These are phyloP conservation scores for Cephalotrichum gorgonifer DNA, from an alignment of 2,329 filamentous ascomycete species.

Conservation along the genomic window DNA sequence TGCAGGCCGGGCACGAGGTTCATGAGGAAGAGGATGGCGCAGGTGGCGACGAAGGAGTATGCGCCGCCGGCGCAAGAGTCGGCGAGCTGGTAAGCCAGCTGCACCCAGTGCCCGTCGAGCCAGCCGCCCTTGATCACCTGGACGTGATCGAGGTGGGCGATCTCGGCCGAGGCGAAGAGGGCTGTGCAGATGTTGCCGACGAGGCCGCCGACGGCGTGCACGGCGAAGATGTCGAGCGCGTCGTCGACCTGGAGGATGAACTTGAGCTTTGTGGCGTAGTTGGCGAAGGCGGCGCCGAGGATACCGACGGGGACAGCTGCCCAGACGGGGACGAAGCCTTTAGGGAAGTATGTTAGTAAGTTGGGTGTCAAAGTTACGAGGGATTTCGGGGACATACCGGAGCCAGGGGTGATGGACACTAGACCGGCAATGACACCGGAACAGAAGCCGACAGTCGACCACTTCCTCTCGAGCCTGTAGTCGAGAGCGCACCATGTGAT, in stretches of 20 bases:
- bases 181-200: conserved; percentile 71
- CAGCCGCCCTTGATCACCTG: conserved; percentile 64
- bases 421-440: conserved; percentile 81
- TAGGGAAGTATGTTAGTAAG: not conserved
- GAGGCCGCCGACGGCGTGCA: conserved; percentile 68
- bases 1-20: conserved; percentile 68
- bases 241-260: conserved; percentile 74
- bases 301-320: conserved; percentile 71
- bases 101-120: conserved; percentile 75
- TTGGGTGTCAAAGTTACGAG: too few relatives aligned
- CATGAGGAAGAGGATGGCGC: conserved; percentile 69
- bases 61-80: conserved; percentile 66
- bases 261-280: conserved; percentile 87
- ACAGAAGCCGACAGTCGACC: conserved; percentile 89
- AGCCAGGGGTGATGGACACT: conserved; percentile 81
- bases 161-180: conserved; percentile 77
- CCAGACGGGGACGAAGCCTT: conserved; percentile 71
- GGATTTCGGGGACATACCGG: conserved; percentile 35
- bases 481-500: conserved; percentile 86
- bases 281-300: conserved; percentile 66
- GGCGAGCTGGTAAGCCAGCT: conserved; percentile 74
- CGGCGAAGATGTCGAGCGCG: conserved; percentile 79
- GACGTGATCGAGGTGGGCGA: conserved; percentile 67
- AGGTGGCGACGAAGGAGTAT: conserved; percentile 72
- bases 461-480: conserved; percentile 81